These are phyloP conservation scores for Marasmius sp. DNA, from an alignment of 1,284 basidiomycete genomes.

Conservation along the genomic window DNA sequence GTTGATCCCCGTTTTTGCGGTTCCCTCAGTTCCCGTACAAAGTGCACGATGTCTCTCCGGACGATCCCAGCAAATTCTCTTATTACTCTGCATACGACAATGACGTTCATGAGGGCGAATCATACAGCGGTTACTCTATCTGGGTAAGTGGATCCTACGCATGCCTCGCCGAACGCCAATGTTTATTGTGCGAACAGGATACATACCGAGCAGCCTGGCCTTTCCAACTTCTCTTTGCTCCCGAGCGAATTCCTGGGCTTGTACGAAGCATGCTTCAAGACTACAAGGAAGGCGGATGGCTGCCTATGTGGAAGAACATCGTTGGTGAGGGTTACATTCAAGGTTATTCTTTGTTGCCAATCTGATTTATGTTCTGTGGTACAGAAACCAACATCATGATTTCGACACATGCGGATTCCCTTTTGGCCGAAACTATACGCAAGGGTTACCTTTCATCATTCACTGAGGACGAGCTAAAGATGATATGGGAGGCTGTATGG, in stretches of 20 bases:
- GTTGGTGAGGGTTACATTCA: conserved; percentile 45
- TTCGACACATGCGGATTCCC: conserved; percentile 78
- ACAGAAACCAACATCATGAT: conserved; percentile 78
- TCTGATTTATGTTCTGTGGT: neutral
- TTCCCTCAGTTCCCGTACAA: conserved; percentile 74
- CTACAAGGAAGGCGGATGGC: conserved; percentile 77
- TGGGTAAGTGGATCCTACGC: conserved; percentile 50
- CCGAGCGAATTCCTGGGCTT: conserved; percentile 75
- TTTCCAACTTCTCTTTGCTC: conserved; percentile 75
- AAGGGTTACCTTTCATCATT: conserved; percentile 47
- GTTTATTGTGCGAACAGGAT: conserved; percentile 43
- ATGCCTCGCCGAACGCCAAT: neutral
- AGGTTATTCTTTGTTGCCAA: neutral
- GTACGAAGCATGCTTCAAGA: conserved; percentile 81
- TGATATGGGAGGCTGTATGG: conserved; percentile 74
- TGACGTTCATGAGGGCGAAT: conserved; percentile 57
- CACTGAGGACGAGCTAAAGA: conserved; percentile 42
- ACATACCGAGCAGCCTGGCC: conserved; percentile 81
- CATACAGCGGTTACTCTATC: conserved; percentile 83
- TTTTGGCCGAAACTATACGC: conserved; percentile 76
- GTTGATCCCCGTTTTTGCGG: conserved; percentile 4
- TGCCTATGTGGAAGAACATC: conserved; percentile 91
- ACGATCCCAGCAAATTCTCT: conserved; percentile 24
- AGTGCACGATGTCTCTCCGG: conserved; percentile 53
- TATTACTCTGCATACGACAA: conserved; percentile 83